Base-by-base conservation (phyloP, 306 rosid species). In the Vachellia pachyceras region DNA sequence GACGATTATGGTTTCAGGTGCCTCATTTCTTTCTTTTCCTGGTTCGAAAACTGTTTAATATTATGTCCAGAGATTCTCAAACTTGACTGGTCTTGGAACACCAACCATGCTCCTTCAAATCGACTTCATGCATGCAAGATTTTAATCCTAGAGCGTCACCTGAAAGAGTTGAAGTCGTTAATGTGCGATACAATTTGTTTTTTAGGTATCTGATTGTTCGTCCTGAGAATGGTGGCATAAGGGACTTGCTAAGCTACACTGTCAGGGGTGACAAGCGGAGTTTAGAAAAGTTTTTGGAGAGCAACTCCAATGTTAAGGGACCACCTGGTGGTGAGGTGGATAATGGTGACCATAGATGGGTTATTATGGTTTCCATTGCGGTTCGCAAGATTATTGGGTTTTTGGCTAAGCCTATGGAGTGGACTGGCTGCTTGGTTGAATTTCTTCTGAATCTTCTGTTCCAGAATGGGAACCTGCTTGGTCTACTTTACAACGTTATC, bases 401-500 rank as follows among this genome's bases (percentile, higher is more conserved):
- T 69, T 66, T 90, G 11, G 82, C 90, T 65, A 89, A 86, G 67
- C 97, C 98, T 8, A 3, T 94, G 89, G 77, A 88, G 75, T 89
- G 89, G 92, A 76, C 76, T 57, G 98, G 98, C 75, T 73, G 25
- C 83, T 49, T 80, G 29, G 87, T 91, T 13, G 98, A 94, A 9
- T 88, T 90, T 86, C 54, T 84, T 54, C 91, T 94, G 77, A 94
- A 91, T 81, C 92, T 94, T 72, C 85, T 94, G 75, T 91, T 81
- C 50, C 85, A 61, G 55, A 94, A 94, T 79, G 88, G 83, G 39
- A 60, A 73, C 79, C 72, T 89, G 64, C 18, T 68, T 65, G 90
- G 92, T 79, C 82, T 94, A 33, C 75, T 94, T 73, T 82, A 5
- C 82, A 85, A 90, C 80, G 15, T 88, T 10, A 7, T 90, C 5